Conservation (phyloP, 805 yeast species). For the Wickerhamiella dianesei region DNA sequence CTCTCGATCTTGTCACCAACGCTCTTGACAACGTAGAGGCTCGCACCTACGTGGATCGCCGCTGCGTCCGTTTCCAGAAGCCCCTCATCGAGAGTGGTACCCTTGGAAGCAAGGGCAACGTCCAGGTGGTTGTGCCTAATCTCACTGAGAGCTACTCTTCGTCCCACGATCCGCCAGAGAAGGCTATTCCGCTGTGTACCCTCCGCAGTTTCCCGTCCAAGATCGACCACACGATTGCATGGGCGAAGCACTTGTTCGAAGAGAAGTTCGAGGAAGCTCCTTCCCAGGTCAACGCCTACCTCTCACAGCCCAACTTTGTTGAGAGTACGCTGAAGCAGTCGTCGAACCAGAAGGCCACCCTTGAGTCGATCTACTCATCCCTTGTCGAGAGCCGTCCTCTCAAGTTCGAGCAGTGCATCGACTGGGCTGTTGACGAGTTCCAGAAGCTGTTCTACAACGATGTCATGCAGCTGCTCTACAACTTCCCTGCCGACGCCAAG, state of each 20-base stretch:
- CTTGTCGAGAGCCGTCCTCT: conserved; percentile 73
- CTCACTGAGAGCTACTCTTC: conserved; percentile 93
- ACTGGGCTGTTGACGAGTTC: conserved; percentile 87
- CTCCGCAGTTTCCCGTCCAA: conserved; percentile 94
- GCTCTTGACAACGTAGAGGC: conserved; percentile 98
- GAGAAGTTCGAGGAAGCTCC: conserved; percentile 85
- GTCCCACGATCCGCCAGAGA: conserved; percentile 97
- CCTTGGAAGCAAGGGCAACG: conserved; percentile 95
- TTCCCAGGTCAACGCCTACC: conserved; percentile 80
- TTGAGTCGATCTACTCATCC: conserved; percentile 58
- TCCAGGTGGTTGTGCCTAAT: conserved; percentile 89
- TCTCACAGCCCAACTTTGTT: conserved; percentile 84
- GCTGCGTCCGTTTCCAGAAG: conserved; percentile 85
- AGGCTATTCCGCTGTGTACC: conserved; percentile 93
- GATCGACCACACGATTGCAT: conserved; percentile 97
- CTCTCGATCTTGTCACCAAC: conserved; percentile 80
- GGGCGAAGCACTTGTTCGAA: conserved; percentile 94
- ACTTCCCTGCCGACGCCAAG: conserved; percentile 87
- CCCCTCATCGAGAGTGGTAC: conserved; percentile 94
- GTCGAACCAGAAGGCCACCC: conserved; percentile 77
- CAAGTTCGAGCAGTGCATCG: conserved; percentile 82
- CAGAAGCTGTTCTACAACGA: conserved; percentile 77
- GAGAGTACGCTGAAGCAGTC: conserved; percentile 84
- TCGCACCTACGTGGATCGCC: conserved; percentile 91
- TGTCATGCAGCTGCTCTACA: conserved; percentile 76